Conservation (phyloP, 2,329 filamentous ascomycete genomes). For the Fusarium sp. region DNA sequence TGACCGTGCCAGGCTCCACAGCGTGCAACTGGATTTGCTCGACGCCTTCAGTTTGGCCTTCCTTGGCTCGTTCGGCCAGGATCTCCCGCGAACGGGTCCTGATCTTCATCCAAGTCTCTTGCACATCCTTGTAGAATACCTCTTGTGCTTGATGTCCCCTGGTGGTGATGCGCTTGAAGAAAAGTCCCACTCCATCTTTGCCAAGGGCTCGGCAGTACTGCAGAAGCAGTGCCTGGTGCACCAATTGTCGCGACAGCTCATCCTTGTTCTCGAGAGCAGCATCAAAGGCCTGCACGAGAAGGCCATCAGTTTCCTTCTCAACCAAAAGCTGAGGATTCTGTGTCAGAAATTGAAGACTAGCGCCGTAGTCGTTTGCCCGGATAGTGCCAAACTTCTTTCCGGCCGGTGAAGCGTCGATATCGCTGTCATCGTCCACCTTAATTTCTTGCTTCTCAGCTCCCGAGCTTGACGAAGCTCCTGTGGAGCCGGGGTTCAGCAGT, state of each 20-base stretch:
- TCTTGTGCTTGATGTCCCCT: slow-evolving; percentile 89
- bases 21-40: slow-evolving; percentile 99
- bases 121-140: slow-evolving; percentile 93
- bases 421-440: slow-evolving; percentile 72
- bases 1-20: slow-evolving; percentile 91
- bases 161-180: slow-evolving; percentile 96
- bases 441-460: slow-evolving; percentile 31
- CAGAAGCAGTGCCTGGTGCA: slow-evolving; percentile 91
- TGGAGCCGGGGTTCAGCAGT: slow-evolving; percentile 77
- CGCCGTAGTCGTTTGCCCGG: slow-evolving; percentile 77
- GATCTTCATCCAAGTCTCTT: slow-evolving; percentile 87
- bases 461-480: slow-evolving; percentile 29
- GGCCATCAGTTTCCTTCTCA: slow-evolving; percentile 89
- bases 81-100: slow-evolving; percentile 81
- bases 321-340: slow-evolving; percentile 81
- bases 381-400: slow-evolving; percentile 88
- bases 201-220: slow-evolving; percentile 96
- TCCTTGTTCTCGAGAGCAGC: slow-evolving; percentile 81
- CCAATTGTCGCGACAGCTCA: slow-evolving; percentile 84
- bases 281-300: slow-evolving; percentile 93
- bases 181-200: slow-evolving; percentile 86
- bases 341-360: slow-evolving; percentile 82
- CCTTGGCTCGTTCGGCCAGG: slow-evolving; percentile 64
- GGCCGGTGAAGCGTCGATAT: slow-evolving; percentile 79
- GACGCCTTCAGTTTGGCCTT: slow-evolving; percentile 73